Evolutionary conservation across 768 basidiomycete species (phyloP), one percentile per base, ranked within the genome.

Genomic region (Gymnopilus dilepis): DNA sequence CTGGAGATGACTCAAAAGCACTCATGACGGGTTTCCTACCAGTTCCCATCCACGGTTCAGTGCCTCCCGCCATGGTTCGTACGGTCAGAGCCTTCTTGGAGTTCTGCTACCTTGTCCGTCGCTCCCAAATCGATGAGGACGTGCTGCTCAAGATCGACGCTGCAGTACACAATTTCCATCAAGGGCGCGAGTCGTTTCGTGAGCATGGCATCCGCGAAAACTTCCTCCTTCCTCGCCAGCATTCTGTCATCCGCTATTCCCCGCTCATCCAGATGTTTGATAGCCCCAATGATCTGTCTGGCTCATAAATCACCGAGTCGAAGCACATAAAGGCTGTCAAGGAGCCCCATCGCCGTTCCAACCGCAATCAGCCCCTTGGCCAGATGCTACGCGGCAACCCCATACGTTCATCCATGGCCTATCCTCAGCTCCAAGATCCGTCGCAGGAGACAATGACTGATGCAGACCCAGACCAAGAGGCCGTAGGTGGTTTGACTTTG

Each of bases 321-420:
- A 72, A 70, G 33, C 72, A 72, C 48, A 72, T 72, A 58, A 63
- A 61, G 17, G 75, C 73, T 17, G 68, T 75, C 8, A 76, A 76
- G 59, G 60, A 73, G 21, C 75, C 73, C 0, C 76, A 72, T 74
- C 59, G 70, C 2, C 62, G 68, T 4, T 74, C 72, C 4, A 77
- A 53, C 58, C 66, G 55, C 0, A 70, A 62, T 42, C 62, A 74
- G 2, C 70, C 76, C 0, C 68, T 78, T 4, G 33, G 26, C 0
- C 76, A 77, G 56, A 78, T 77, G 75, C 69, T 78, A 1, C 51
- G 40, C n/a, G n/a, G n/a, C n/a, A n/a, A n/a, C n/a, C n/a, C n/a
- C n/a, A n/a, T n/a, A n/a, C n/a, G n/a, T n/a, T n/a, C n/a, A n/a
- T n/a, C n/a, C n/a, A n/a, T n/a, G n/a, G n/a, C n/a, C n/a, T n/a